Base-by-base conservation (phyloP, 768 basidiomycete genomes). In the Lentinula aciculospora region DNA sequence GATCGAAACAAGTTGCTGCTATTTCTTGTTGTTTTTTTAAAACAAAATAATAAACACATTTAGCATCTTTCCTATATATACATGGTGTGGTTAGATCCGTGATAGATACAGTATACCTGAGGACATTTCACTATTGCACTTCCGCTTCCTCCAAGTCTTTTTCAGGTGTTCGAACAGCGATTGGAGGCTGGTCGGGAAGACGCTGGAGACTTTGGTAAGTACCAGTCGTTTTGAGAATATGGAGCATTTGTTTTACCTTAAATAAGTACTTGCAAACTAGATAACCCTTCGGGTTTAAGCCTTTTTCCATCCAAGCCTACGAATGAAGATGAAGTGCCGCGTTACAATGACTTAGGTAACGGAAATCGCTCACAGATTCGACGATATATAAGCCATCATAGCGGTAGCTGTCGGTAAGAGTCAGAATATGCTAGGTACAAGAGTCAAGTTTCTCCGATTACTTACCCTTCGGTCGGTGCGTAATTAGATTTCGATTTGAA, bases 331-430 rank as follows among this genome's bases (percentile, higher is more conserved):
- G 28, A 51, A 63, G 45, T 53, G 51, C 6, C 17, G 55, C 23
- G 3, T 9, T 17, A 42, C 19, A 28, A 37, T 15, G 3, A 9
- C 29, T 15, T n/a, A 9, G 23, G 61, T 12, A 37, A 3, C 0
- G 13, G 17, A 29, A 28, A 42, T 72, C 10, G n/a, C 32, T 49
- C 60, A 82, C 89, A 75, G 85, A 84, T 69, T 88, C 88, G 15
- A 93, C 88, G 1, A 65, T 72, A 66, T 96, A 97, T 10, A 97
- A 75, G 1, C 94, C 94, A 63, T 96, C 94, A 65, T 97, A 97
- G 8, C 93, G 84, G 67, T 94, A 97, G 25, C 90, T 89, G 54
- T 6, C 9, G 19, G 12, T 15, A 19, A 39, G n/a, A 39, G 12
- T 53, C 21, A 53, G 50, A 2, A 5, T 8, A 31, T 13, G 27